These are phyloP conservation scores for Spathaspora sp. DNA, from an alignment of 1,139 yeast genomes.

Conservation along the genomic window DNA sequence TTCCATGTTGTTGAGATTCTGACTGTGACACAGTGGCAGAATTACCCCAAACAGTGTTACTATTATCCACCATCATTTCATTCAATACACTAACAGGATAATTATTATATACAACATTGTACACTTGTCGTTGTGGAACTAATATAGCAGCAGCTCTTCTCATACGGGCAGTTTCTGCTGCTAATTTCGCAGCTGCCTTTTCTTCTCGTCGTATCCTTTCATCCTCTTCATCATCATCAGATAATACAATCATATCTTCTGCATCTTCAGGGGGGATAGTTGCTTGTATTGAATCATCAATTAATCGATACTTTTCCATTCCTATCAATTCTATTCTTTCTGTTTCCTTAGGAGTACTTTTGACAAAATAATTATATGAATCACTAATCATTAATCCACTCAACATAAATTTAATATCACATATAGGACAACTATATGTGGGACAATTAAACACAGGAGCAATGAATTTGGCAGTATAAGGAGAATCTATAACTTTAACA, in stretches of 20 bases:
- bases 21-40: not conserved
- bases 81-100: not conserved
- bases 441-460: conserved; percentile 13
- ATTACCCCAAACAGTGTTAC: not conserved
- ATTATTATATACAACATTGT: not conserved
- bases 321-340: conserved; percentile 39
- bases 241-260: conserved; percentile 26
- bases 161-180: not conserved
- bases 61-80: not conserved
- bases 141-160: not conserved
- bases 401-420: conserved; percentile 36
- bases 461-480: conserved; percentile 11
- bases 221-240: conserved; percentile 30
- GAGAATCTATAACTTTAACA: conserved; percentile 10
- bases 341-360: conserved; percentile 35
- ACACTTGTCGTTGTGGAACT: not conserved
- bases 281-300: conserved; percentile 23
- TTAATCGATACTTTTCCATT: conserved; percentile 33
- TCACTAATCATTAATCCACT: conserved; percentile 40
- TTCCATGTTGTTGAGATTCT: conserved; percentile 6
- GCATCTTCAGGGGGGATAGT: conserved; percentile 6
- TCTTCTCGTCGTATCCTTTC: conserved; percentile 9
- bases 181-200: not conserved
- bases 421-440: conserved; percentile 41
- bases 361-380: conserved; percentile 43